Evolutionary conservation across 306 rosid genomes (phyloP), one percentile per base, ranked within the genome.

Genomic region (Quercus glauca): DNA sequence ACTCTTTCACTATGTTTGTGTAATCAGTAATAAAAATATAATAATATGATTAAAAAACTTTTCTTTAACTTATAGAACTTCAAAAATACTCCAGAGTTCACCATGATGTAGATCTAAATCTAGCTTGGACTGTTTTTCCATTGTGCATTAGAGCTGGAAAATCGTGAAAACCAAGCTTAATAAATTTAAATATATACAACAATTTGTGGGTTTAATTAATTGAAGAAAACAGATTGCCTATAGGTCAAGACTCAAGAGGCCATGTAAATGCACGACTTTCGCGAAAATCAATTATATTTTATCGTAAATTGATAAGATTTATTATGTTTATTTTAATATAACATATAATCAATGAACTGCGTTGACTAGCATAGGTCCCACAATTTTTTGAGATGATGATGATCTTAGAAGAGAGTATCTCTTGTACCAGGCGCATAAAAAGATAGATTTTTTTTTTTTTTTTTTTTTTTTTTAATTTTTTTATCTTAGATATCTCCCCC

Each of bases 141-240:
- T 23, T 64, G 60, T 58, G 68, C 78, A 65, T 67, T 68, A 75
- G 78, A 80, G 83, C 83, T 82, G 87, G 82, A 69, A 52, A 80
- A 68, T 78, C 83, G 56, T 88, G 71, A 19, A 35, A 45, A 35
- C 63, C 71, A 87, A 85, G 91, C 33, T 75, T 79, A 67, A 53
- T 10, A 15, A 13, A 59, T 13, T 37, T 15, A 33, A 4, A 7
- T 8, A 41, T 74, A 60, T 12, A n/a, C 71, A 9, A 41, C 5
- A 49, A 51, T 6, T 45, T 23, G 20, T 6, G 35, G 37, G 23
- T 71, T 49, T 49, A 71, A 20, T 26, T 5, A 49, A 25, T 71
- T 71, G 17, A 71, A 68, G 18, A 60, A 60, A 60, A 71, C 58
- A 25, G 21, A 13, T 51, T 61, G 72, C 65, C 53, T 77, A 68